Evolutionary conservation across 2,329 filamentous ascomycete genomes (phyloP).

Genomic region (Kalmusia sp.): DNA sequence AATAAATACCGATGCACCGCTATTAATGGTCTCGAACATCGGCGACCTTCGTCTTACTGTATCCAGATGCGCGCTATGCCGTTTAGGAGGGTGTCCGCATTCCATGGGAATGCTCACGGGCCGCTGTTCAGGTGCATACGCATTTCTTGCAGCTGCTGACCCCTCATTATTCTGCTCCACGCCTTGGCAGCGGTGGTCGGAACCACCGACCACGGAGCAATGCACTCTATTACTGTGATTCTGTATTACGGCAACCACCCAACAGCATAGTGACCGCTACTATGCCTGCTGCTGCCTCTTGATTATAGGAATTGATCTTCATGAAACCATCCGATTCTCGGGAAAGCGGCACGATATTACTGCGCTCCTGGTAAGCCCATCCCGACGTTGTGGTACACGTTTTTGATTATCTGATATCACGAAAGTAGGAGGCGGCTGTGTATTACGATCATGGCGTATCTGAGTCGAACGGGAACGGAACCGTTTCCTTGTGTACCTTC

Average conservation of each 20-base stretch:
- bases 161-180: slow-evolving; percentile 1
- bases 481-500: not conserved
- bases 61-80: not conserved
- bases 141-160: slow-evolving; percentile 8
- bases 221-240: not conserved
- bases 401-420: slow-evolving; percentile 6
- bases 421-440: not conserved
- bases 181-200: not conserved
- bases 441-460: not conserved
- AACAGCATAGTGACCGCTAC: not conserved
- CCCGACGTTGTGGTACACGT: not conserved
- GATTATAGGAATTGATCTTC: too few relatives aligned
- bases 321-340: not conserved
- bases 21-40: not conserved
- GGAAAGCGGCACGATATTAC: not conserved
- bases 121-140: not conserved
- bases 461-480: not conserved
- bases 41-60: slow-evolving; percentile 4
- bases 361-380: not conserved
- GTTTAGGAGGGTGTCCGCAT: not conserved
- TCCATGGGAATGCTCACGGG: not conserved
- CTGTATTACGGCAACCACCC: not conserved
- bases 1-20: not conserved
- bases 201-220: not conserved
- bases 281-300: not conserved